Conservation (phyloP, 2,329 filamentous ascomycete genomes). For the Shiraia sp. region DNA sequence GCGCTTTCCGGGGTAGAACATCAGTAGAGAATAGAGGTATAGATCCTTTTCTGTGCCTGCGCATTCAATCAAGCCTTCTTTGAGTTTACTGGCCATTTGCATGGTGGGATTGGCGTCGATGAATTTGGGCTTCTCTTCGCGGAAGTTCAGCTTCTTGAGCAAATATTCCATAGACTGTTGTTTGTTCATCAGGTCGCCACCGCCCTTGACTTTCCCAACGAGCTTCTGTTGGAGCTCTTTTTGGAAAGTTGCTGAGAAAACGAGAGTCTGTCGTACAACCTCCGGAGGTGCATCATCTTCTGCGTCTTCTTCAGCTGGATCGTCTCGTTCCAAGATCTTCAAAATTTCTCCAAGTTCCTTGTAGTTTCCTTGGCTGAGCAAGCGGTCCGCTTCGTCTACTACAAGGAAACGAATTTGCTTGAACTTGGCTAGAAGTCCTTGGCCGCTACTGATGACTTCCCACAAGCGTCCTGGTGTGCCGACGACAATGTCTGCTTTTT, state of each 20-base stretch:
- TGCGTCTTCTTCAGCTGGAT: slow-evolving; percentile 52
- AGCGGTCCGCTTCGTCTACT: slow-evolving; percentile 89
- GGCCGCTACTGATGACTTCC: slow-evolving; percentile 84
- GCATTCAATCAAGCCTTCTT: slow-evolving; percentile 91
- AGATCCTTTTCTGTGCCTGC: slow-evolving; percentile 95
- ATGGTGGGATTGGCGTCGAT: slow-evolving; percentile 88
- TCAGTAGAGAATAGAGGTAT: slow-evolving; percentile 84
- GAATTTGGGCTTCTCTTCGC: slow-evolving; percentile 81
- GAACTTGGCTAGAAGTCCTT: slow-evolving; percentile 70
- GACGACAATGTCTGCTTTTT: slow-evolving; percentile 87
- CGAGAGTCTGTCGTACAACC: slow-evolving; percentile 76
- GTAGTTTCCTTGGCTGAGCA: slow-evolving; percentile 91
- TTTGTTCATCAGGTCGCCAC: slow-evolving; percentile 65
- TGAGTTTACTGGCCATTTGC: slow-evolving; percentile 84
- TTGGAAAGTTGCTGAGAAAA: slow-evolving; percentile 96
- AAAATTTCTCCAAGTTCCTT: slow-evolving; percentile 92
- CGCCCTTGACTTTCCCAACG: slow-evolving; percentile 64
- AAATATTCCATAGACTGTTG: slow-evolving; percentile 91
- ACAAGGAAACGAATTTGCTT: slow-evolving; percentile 80
- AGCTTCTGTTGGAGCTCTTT: slow-evolving; percentile 90
- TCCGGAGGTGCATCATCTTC: slow-evolving; percentile 15
- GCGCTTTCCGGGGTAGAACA: slow-evolving; percentile 78
- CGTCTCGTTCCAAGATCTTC: slow-evolving; percentile 71
- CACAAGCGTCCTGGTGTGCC: slow-evolving; percentile 90
- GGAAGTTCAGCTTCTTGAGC: slow-evolving; percentile 85